Evolutionary conservation across 495 filamentous ascomycete species (phyloP).

Genomic region (Penicillium roqueforti): DNA sequence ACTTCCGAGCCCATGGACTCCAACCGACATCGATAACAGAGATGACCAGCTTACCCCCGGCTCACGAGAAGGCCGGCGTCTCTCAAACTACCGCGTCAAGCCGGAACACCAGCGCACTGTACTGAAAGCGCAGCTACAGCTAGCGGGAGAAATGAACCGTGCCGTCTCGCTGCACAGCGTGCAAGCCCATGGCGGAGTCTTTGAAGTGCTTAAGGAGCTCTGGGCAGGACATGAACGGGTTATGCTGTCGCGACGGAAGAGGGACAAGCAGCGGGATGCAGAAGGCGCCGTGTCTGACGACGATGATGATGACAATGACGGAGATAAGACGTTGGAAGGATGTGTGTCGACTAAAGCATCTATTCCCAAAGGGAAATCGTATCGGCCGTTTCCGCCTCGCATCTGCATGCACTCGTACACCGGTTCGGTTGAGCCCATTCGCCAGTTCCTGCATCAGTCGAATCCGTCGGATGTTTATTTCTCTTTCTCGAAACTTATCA

Average conservation of each 20-base stretch:
- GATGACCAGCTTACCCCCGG: constrained; percentile 67
- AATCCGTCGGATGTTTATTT: constrained; percentile 79
- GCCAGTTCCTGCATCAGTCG: constrained; percentile 69
- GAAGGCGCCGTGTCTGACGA: constrained; percentile 30
- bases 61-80: constrained; percentile 69
- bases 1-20: constrained; percentile 62
- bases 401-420: constrained; percentile 95
- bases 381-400: constrained; percentile 74
- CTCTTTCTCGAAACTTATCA: constrained; percentile 82
- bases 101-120: constrained; percentile 74
- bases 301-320: constrained; percentile 26
- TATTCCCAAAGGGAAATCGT: constrained; percentile 21
- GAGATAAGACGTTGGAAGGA: not conserved
- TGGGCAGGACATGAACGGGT: constrained; percentile 82
- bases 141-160: constrained; percentile 77
- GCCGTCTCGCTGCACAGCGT: constrained; percentile 89
- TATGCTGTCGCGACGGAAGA: constrained; percentile 60
- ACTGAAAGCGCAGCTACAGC: constrained; percentile 73
- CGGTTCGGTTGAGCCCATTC: constrained; percentile 69
- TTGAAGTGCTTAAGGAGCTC: constrained; percentile 66
- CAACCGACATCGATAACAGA: constrained; percentile 47
- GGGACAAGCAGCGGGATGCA: constrained; percentile 38
- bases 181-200: constrained; percentile 78
- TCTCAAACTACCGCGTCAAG: constrained; percentile 72
- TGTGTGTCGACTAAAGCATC: constrained; percentile 24